Percentiles rank a stretch among this genome's conserved stretches.
phyloP scores from a whole-genome alignment of 169 alveolate species.

The Plasmodium gonderi region DNA sequence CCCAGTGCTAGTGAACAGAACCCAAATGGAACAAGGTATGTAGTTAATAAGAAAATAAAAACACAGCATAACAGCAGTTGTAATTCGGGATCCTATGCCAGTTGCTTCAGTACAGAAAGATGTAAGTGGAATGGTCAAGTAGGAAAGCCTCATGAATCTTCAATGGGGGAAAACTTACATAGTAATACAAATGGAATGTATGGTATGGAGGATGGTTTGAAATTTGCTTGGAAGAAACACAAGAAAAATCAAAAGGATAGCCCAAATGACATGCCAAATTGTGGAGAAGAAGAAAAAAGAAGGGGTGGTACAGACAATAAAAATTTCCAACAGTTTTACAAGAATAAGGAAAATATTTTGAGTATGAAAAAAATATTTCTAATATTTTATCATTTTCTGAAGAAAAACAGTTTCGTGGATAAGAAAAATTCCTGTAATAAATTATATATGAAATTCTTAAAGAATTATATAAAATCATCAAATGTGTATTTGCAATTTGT shows the following conservation, averaged over 20 bases:
- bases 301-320: not conserved
- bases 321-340: not conserved
- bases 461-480: slow-evolving; percentile 49
- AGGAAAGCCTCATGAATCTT: too few relatives aligned
- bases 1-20: not conserved
- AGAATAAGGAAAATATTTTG: not conserved
- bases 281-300: not conserved
- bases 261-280: not conserved
- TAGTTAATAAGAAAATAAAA: slow-evolving; percentile 18
- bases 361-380: slow-evolving; percentile 33
- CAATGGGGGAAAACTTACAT: too few relatives aligned
- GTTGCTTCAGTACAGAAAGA: not conserved
- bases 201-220: too few relatives aligned
- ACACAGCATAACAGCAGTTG: slow-evolving; percentile 16
- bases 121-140: too few relatives aligned
- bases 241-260: too few relatives aligned
- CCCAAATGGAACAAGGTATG: not conserved
- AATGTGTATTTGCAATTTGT: slow-evolving; percentile 57
- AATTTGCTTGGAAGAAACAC: too few relatives aligned
- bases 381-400: slow-evolving; percentile 36
- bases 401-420: slow-evolving; percentile 16
- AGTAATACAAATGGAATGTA: too few relatives aligned
- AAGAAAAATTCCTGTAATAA: slow-evolving; percentile 16
- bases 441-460: slow-evolving; percentile 23
- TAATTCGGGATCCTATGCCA: slow-evolving; percentile 1